Evolutionary conservation across 2,329 filamentous ascomycete species (phyloP).

Genomic region (Pezicula neosporulosa): DNA sequence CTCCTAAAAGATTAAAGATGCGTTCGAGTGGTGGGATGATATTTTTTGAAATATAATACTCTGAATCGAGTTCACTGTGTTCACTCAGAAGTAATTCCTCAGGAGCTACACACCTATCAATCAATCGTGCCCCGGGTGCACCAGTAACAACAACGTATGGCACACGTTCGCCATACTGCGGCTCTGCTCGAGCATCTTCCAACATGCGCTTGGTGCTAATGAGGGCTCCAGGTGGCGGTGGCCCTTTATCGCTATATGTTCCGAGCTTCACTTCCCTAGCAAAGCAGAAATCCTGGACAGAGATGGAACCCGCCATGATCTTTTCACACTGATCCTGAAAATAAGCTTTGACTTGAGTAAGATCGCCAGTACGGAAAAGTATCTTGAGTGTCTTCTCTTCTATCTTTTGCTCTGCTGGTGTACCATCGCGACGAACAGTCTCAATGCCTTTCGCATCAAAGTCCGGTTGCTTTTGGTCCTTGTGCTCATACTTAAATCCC

Average conservation of each 20-base stretch:
- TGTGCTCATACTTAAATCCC: constrained; percentile 90
- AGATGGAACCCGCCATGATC: constrained; percentile 85
- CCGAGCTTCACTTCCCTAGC: constrained; percentile 88
- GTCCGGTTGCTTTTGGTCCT: constrained; percentile 71
- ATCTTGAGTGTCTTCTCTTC: constrained; percentile 88
- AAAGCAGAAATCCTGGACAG: constrained; percentile 94
- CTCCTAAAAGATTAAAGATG: constrained; percentile 94
- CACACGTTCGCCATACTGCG: constrained; percentile 91
- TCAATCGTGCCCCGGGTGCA: constrained; percentile 77
- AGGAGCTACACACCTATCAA: constrained; percentile 86
- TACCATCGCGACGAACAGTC: constrained; percentile 92
- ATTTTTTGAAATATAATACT: constrained; percentile 97
- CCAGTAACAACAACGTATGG: constrained; percentile 93
- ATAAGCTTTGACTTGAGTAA: constrained; percentile 84
- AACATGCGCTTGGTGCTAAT: constrained; percentile 87
- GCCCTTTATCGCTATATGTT: constrained; percentile 78
- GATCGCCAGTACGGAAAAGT: constrained; percentile 84
- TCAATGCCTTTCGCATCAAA: constrained; percentile 99
- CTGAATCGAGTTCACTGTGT: constrained; percentile 79
- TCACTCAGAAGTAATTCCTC: constrained; percentile 76
- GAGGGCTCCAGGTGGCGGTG: constrained; percentile 80
- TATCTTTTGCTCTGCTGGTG: constrained; percentile 92
- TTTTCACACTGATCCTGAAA: constrained; percentile 89
- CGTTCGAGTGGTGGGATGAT: constrained; percentile 91
- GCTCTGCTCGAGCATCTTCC: constrained; percentile 79